These are phyloP conservation scores for Eucommia ulmoides DNA, from an alignment of 257 asterid species.

Conservation along the genomic window DNA sequence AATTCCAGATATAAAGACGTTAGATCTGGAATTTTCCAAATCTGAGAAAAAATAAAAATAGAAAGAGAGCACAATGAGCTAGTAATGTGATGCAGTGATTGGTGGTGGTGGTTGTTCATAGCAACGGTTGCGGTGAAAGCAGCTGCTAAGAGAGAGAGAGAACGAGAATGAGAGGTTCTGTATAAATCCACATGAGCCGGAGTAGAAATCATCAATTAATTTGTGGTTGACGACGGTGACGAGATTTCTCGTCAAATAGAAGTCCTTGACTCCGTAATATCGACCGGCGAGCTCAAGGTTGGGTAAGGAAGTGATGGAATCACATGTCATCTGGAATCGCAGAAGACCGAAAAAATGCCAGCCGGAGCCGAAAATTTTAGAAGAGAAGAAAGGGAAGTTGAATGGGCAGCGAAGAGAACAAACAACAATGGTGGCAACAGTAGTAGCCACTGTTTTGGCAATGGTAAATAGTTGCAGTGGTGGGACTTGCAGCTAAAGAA, in stretches of 20 bases:
- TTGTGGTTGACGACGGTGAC: background rate
- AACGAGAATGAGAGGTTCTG: background rate
- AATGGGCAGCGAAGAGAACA: background rate
- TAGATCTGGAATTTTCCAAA: no score
- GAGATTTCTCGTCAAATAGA: background rate
- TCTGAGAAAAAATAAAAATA: no score
- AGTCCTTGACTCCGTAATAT: background rate
- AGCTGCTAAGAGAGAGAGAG: no score
- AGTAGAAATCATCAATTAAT: background rate
- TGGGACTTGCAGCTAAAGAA: no score
- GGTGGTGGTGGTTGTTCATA: no score
- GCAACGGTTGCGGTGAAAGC: no score
- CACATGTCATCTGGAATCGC: background rate
- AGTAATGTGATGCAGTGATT: no score
- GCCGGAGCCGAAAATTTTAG: background rate
- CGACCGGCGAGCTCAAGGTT: background rate
- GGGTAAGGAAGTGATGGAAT: background rate
- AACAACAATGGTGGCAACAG: background rate
- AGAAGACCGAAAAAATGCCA: background rate
- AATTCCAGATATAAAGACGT: no score
- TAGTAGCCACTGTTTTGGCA: no score
- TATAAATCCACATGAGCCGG: background rate
- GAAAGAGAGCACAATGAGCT: no score
- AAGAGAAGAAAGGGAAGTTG: background rate
- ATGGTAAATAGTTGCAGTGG: no score